Percentiles rank a stretch among this genome's conserved stretches.
Evolutionary conservation across 257 asterid species (phyloP).

Genomic region (Rhazya stricta): DNA sequence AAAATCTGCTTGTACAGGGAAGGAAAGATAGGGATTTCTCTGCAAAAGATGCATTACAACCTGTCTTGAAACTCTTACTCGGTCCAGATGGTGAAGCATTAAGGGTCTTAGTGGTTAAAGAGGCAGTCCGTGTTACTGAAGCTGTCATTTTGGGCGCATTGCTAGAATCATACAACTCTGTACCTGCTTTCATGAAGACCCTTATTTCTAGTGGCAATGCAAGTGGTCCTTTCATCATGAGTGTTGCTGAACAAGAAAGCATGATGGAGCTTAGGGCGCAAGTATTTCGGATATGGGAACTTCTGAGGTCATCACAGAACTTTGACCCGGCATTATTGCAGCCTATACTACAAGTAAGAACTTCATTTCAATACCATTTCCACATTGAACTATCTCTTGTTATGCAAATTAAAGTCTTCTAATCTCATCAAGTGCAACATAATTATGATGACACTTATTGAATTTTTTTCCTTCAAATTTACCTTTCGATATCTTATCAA

Average conservation of each 20-base stretch:
- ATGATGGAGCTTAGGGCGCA: conserved; percentile 88
- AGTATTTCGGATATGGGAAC: conserved; percentile 83
- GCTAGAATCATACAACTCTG: conserved; percentile 59
- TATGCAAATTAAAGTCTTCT: not conserved
- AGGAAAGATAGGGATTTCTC: conserved; percentile 82
- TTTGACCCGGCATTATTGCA: conserved; percentile 81
- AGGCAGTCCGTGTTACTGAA: conserved; percentile 81
- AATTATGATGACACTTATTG: too few relatives aligned
- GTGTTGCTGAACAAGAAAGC: conserved; percentile 62
- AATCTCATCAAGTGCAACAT: not conserved
- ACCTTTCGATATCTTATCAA: not conserved
- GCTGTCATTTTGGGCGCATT: conserved; percentile 72
- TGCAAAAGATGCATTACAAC: conserved; percentile 93
- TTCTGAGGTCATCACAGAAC: conserved; percentile 64
- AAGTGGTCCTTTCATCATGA: conserved; percentile 49
- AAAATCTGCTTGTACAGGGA: conserved; percentile 90
- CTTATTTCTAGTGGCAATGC: conserved; percentile 48
- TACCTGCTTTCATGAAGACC: conserved; percentile 51
- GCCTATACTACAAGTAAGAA: conserved; percentile 80
- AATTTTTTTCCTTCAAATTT: too few relatives aligned
- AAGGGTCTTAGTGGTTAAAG: conserved; percentile 78
- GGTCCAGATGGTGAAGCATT: conserved; percentile 81
- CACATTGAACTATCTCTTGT: conserved; percentile 3
- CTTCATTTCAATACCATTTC: not conserved
- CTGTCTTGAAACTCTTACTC: conserved; percentile 81